A percentile compares a stretch with the other conserved stretches of the same genome.
These are phyloP conservation scores for Blastobotrys chiropterorum DNA, from an alignment of 805 yeast genomes.

Conservation along the genomic window DNA sequence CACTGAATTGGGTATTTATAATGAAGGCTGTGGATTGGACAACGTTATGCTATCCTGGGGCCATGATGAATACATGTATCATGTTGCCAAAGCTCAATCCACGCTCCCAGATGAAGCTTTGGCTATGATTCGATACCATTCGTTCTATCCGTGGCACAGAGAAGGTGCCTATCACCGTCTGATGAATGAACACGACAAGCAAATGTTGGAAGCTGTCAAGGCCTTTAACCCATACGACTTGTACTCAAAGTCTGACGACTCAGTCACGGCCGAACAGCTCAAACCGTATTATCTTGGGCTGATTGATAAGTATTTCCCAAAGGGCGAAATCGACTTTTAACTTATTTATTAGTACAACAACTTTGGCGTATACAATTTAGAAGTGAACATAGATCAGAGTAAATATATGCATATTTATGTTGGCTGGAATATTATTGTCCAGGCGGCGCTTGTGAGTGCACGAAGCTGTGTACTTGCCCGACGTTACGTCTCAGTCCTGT, in stretches of 20 bases:
- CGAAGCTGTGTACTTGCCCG: no score
- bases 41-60: slow-evolving; percentile 75
- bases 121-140: slow-evolving; percentile 71
- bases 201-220: slow-evolving; percentile 57
- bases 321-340: slow-evolving; percentile 49
- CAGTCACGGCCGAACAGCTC: slow-evolving; percentile 44
- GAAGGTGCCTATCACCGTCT: slow-evolving; percentile 59
- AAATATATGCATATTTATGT: no score
- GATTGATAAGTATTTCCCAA: slow-evolving; percentile 63
- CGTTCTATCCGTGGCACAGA: slow-evolving; percentile 73
- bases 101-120: slow-evolving; percentile 58
- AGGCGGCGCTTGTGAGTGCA: no score
- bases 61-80: slow-evolving; percentile 74
- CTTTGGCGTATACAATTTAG: neutral
- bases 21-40: slow-evolving; percentile 58
- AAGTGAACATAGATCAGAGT: no score
- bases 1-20: slow-evolving; percentile 60
- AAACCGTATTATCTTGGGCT: slow-evolving; percentile 55
- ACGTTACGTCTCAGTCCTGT: no score
- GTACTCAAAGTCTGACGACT: slow-evolving; percentile 54
- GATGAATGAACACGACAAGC: slow-evolving; percentile 56
- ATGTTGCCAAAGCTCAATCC: slow-evolving; percentile 58
- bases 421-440: no score
- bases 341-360: neutral
- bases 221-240: slow-evolving; percentile 64